phyloP scores from a whole-genome alignment of 371 early-diverging fungal species.

The Batkoa obscura region DNA sequence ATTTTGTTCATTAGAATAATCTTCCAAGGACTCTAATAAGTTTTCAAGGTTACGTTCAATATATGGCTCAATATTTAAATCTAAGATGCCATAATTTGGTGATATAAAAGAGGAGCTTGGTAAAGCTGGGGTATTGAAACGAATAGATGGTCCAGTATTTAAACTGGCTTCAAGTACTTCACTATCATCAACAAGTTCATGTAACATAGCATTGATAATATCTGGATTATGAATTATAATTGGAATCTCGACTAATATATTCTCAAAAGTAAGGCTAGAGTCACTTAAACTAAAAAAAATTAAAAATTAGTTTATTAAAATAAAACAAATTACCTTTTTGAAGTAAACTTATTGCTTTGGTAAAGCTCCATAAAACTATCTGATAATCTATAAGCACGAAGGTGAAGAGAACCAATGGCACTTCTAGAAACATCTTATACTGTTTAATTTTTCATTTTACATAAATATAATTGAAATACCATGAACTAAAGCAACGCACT shows the following conservation, averaged over 20 bases:
- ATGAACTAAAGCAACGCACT: slow-evolving; percentile 79
- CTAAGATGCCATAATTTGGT: slow-evolving; percentile 69
- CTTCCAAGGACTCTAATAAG: slow-evolving; percentile 73
- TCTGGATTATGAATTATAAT: slow-evolving; percentile 68
- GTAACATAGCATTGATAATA: slow-evolving; percentile 57
- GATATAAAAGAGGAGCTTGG: slow-evolving; percentile 6
- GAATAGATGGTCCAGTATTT: slow-evolving; percentile 16
- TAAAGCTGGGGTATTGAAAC: slow-evolving; percentile 11
- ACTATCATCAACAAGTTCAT: slow-evolving; percentile 43
- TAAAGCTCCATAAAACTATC: slow-evolving; percentile 70
- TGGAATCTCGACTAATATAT: slow-evolving; percentile 74
- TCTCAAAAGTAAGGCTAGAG: slow-evolving; percentile 1
- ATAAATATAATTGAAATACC: slow-evolving; percentile 11
- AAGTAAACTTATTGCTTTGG: slow-evolving; percentile 68
- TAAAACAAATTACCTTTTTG: slow-evolving; percentile 37
- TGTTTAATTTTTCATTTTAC: no score
- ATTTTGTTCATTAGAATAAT: slow-evolving; percentile 76
- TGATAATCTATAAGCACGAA: slow-evolving; percentile 75
- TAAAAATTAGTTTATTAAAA: no score
- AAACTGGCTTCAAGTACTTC: slow-evolving; percentile 9
- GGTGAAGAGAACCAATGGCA: slow-evolving; percentile 63
- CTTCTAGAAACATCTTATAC: slow-evolving; percentile 68
- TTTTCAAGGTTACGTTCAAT: slow-evolving; percentile 78
- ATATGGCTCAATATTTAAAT: slow-evolving; percentile 56
- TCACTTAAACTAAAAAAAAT: no score